phyloP scores from a whole-genome alignment of 129 eudicot species.

The Silybum marianum region DNA sequence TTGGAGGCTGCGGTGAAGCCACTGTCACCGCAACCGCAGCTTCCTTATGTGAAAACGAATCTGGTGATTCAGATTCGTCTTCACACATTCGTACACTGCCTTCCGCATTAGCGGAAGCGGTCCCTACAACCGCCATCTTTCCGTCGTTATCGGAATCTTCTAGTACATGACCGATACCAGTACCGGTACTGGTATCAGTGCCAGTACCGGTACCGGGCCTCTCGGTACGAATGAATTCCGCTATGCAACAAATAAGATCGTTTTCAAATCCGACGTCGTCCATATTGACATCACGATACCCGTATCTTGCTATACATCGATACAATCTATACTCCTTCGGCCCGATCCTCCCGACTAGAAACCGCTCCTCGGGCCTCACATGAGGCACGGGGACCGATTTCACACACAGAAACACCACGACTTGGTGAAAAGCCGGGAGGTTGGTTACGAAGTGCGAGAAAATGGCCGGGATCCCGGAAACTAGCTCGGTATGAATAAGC shows the following conservation, averaged over 20 bases:
- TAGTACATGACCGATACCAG: constrained; percentile 6
- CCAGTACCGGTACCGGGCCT: constrained; percentile 13
- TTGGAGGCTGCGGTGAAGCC: constrained; percentile 37
- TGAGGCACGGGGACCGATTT: constrained; percentile 90
- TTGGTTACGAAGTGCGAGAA: constrained; percentile 87
- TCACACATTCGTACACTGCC: constrained; percentile 45
- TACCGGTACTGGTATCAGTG: not conserved
- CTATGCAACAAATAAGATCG: constrained; percentile 77
- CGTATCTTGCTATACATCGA: constrained; percentile 79
- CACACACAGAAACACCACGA: constrained; percentile 67
- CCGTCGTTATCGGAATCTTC: constrained; percentile 50
- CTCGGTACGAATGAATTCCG: constrained; percentile 74
- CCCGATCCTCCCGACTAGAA: constrained; percentile 77
- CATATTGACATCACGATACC: constrained; percentile 66
- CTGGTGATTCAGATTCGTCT: constrained; percentile 22
- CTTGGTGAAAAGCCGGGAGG: constrained; percentile 90
- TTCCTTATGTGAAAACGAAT: constrained; percentile 35
- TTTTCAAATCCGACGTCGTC: constrained; percentile 74
- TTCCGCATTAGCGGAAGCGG: constrained; percentile 41
- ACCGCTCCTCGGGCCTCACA: constrained; percentile 78
- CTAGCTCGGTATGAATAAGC: constrained; percentile 78
- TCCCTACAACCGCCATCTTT: constrained; percentile 66
- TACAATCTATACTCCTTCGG: constrained; percentile 72
- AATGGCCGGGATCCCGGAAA: constrained; percentile 80
- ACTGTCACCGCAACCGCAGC: constrained; percentile 29